Conservation (phyloP, 2,329 filamentous ascomycete genomes). For the Fusarium keratoplasticum region DNA sequence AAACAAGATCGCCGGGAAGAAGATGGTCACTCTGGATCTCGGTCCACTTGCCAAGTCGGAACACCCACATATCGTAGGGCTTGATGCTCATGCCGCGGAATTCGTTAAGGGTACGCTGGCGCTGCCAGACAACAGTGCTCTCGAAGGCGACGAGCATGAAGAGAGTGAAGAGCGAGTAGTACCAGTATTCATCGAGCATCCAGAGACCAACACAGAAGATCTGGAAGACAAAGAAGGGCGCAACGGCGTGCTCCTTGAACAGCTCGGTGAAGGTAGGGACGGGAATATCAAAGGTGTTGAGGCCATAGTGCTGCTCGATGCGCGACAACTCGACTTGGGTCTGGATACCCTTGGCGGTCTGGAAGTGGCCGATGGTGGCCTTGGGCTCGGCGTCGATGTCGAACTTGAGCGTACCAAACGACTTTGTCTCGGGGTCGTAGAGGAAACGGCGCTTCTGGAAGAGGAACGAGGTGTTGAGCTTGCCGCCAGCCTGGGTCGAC, state of each 20-base stretch:
- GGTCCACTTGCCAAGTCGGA: constrained; percentile 86
- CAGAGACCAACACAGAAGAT: constrained; percentile 98
- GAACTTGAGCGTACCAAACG: constrained; percentile 87
- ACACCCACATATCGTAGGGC: constrained; percentile 94
- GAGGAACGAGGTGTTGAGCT: constrained; percentile 85
- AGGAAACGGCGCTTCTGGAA: constrained; percentile 99
- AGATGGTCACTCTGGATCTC: constrained; percentile 92
- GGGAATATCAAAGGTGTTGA: constrained; percentile 97
- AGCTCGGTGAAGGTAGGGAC: constrained; percentile 95
- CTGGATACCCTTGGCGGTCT: constrained; percentile 80
- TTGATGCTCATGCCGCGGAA: constrained; percentile 99
- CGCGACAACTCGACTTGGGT: constrained; percentile 80
- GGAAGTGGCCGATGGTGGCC: constrained; percentile 81
- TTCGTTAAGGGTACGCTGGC: constrained; percentile 93
- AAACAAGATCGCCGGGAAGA: constrained; percentile 92
- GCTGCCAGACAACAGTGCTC: constrained; percentile 99
- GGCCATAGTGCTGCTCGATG: constrained; percentile 91
- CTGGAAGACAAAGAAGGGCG: constrained; percentile 99
- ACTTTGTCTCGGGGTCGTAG: constrained; percentile 76
- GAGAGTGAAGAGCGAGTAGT: constrained; percentile 98
- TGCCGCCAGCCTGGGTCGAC: constrained; percentile 70
- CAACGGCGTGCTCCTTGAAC: constrained; percentile 98
- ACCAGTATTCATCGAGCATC: constrained; percentile 99
- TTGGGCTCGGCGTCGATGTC: constrained; percentile 87
- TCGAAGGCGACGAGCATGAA: constrained; percentile 99